Conservation (phyloP, 2,329 filamentous ascomycete species). For the Xylaria sp. region DNA sequence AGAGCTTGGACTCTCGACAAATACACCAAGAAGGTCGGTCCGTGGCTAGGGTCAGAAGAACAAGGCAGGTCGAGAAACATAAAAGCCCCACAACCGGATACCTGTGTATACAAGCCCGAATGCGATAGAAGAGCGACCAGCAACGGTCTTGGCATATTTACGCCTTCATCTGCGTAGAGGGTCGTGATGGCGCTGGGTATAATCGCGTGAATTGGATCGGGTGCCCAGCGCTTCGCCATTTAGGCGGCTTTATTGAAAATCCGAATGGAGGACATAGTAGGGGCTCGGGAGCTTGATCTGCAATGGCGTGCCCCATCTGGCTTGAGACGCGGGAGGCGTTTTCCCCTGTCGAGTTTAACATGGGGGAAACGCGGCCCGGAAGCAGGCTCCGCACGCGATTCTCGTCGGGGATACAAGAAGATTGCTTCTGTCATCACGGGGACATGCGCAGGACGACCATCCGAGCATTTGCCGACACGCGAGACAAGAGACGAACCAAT, state of each 20-base stretch:
- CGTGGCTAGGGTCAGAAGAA: background rate
- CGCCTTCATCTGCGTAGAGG: slow-evolving; percentile 3
- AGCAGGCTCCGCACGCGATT: slow-evolving; percentile 29
- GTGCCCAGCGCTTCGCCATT: slow-evolving; percentile 24
- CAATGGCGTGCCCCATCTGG: slow-evolving; percentile 24
- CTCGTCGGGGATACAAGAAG: background rate
- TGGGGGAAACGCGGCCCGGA: slow-evolving; percentile 47
- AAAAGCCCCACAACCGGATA: slow-evolving; percentile 14
- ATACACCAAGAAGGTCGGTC: background rate
- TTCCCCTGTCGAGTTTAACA: slow-evolving; percentile 42
- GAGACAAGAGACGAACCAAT: slow-evolving; percentile 45
- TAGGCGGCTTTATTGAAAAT: slow-evolving; percentile 32
- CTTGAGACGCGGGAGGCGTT: slow-evolving; percentile 45
- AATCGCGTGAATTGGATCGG: slow-evolving; percentile 3
- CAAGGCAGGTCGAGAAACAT: slow-evolving; percentile 11
- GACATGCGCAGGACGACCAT: slow-evolving; percentile 14
- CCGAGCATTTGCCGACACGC: slow-evolving; percentile 41
- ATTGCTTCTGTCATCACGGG: slow-evolving; percentile 18
- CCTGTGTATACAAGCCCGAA: background rate
- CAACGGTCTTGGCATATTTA: slow-evolving; percentile 23
- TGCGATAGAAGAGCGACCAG: slow-evolving; percentile 19
- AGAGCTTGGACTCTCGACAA: slow-evolving; percentile 3
- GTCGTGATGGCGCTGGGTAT: slow-evolving; percentile 7
- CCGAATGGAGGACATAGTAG: slow-evolving; percentile 16
- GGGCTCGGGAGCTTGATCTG: slow-evolving; percentile 12